Conservation (phyloP, 257 asterid genomes). For the Lantana camara region DNA sequence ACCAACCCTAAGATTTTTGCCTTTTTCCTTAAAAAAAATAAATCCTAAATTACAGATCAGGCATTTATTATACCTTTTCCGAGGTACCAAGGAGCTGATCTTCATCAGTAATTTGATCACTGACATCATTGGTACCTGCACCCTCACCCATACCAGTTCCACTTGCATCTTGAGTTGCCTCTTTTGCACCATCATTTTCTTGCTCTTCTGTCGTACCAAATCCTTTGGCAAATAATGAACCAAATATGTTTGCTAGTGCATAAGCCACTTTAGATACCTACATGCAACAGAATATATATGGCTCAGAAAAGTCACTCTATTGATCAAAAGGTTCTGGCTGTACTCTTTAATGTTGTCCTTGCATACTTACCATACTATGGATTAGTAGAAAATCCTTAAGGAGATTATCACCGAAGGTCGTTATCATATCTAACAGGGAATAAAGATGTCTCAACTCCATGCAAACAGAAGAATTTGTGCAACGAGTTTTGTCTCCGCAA, state of each 20-base stretch:
- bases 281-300: constrained; percentile 18
- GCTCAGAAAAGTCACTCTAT: constrained; percentile 17
- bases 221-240: constrained; percentile 74
- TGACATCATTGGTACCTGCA: constrained; percentile 76
- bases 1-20: background rate
- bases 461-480: constrained; percentile 38
- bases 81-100: constrained; percentile 88
- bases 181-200: constrained; percentile 44
- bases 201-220: constrained; percentile 72
- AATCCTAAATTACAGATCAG: background rate
- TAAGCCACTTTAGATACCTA: constrained; percentile 72
- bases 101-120: constrained; percentile 86
- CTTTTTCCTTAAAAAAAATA: constrained; percentile 2
- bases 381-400: constrained; percentile 62
- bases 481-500: constrained; percentile 34
- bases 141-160: constrained; percentile 99
- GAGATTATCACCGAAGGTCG: constrained; percentile 66
- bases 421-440: constrained; percentile 49
- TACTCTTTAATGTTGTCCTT: background rate
- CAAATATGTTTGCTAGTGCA: constrained; percentile 69
- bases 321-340: background rate
- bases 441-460: constrained; percentile 48
- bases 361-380: constrained; percentile 66
- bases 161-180: constrained; percentile 60
- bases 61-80: constrained; percentile 52